Base-by-base conservation (phyloP, 2,329 filamentous ascomycete genomes). In the Aurifilum marmelostoma region DNA sequence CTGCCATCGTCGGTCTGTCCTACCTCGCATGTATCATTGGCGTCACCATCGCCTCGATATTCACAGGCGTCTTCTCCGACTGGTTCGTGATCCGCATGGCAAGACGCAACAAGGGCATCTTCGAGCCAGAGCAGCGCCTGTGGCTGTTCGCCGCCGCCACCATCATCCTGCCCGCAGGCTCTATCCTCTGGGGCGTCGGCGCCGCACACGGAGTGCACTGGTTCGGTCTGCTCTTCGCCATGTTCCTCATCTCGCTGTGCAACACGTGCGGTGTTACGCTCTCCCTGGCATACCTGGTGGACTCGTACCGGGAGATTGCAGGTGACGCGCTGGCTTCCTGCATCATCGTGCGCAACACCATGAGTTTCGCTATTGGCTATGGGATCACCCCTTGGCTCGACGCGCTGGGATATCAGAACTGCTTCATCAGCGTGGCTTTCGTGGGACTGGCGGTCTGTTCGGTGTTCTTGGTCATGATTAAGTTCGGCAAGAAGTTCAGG, bases 161-260 rank as follows among this genome's bases (percentile, higher is more conserved):
- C 14, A 67, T 86, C 4, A 73, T 84, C 34, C 76, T 84, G 6
- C 82, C 83, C 0, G 79, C 76, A 12, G 80, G 79, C 0, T 75
- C 85, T 4, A 79, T 85, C 52, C 75, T 85, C 1, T 86, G 83
- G 83, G 84, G 85, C 39, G 80, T 86, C 0, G 84, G 84, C 6
- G 83, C 84, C 2, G 82, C 81, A 56, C 79, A 83, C 43, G 71
- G 78, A 5, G 73, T 85, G n/a, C 83, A 85, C 37, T 71, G 70
- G 70, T 71, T 85, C 59, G 84, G 83, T 1, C 75, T 83, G 7
- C 75, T 86, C 3, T 79, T 84, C 41, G 83, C 81, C 1, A 83
- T 85, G 79, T 82, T 80, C 32, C 76, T 83, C 34, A 80, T 85
- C 32, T 81, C 79, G 1, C 71, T 77, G 63, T 80, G 80, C 18